Base-by-base conservation (phyloP, 2,329 filamentous ascomycete genomes). In the Ciborinia camelliae region DNA sequence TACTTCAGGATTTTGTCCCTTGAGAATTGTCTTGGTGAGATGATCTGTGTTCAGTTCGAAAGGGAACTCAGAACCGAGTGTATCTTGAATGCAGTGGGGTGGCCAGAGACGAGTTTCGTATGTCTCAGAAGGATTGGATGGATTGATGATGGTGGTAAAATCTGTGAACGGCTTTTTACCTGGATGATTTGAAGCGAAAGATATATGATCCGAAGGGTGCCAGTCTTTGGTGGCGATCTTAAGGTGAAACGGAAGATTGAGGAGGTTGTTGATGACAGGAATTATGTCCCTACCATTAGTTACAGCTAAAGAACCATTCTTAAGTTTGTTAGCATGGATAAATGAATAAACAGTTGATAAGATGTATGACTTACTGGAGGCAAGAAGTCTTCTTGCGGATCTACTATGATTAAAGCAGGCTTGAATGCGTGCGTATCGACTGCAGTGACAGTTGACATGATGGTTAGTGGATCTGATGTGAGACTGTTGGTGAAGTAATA, bases 351-450 rank as follows among this genome's bases (percentile, higher is more conserved):
- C 35, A 62, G 3, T 37, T 23, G n/a, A 18, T 28, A 18, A 32
- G 41, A 37, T 47, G n/a, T 8, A 9, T 43, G 47, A 79, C 88
- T 79, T 79, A 95, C 92, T 15, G 93, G 92, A 66, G 91, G 90
- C 76, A 92, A 96, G 77, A 97, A 98, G 79, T 98, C 94, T 77
- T 97, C 90, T 78, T 98, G 95, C 74, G 96, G 83, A 77, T 97
- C 93, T 62, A 97, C 89, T 14, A 97, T 83, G 55, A 97, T 77
- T 45, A 89, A 77, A n/a, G 86, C 86, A 52, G 86, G 82, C 48
- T 75, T 77, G 72, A 81, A 82, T 28, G 54, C 65, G 5, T 59
- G 43, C 15, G 52, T 41, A 18, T n/a, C 28, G 8, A 53, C n/a
- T n/a, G n/a, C 47, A 37, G 35, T 57, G 14, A 30, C 15, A 41